Conservation (phyloP, 2,329 filamentous ascomycete genomes). For the Alternaria hordeiaustralica region DNA sequence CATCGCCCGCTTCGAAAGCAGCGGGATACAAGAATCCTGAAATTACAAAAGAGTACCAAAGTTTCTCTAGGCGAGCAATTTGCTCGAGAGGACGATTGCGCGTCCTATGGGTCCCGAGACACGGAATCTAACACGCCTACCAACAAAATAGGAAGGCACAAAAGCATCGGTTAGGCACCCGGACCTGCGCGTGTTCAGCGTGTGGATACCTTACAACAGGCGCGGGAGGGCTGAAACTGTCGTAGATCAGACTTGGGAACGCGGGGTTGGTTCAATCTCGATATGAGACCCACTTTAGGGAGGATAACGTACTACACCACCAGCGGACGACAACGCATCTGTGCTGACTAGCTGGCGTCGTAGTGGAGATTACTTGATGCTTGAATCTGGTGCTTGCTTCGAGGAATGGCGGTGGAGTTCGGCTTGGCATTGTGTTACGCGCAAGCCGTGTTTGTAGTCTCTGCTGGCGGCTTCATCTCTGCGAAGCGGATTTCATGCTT, state of each 20-base stretch:
- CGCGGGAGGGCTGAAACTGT: constrained; percentile 7
- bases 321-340: constrained; percentile 26
- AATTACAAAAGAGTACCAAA: constrained; percentile 9
- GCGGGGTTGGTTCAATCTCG: constrained; percentile 30
- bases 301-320: constrained; percentile 14
- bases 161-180: constrained; percentile 6
- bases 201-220: constrained; percentile 8
- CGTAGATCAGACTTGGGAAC: constrained; percentile 19
- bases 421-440: constrained; percentile 20
- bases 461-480: constrained; percentile 11
- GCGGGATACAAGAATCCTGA: constrained; percentile 3
- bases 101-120: constrained; percentile 33
- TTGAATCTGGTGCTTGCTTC: constrained; percentile 15
- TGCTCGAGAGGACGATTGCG: constrained; percentile 24
- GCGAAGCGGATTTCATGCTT: constrained; percentile 15
- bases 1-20: background rate
- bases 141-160: constrained; percentile 29
- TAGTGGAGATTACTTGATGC: constrained; percentile 27
- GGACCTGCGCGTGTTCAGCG: constrained; percentile 5
- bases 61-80: constrained; percentile 10
- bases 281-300: constrained; percentile 26
- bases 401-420: constrained; percentile 16
- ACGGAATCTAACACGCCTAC: constrained; percentile 16
- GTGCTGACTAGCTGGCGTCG: constrained; percentile 14
- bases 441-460: constrained; percentile 11